Conservation (phyloP, 768 basidiomycete species). For the Pleurotus tuber-regium region DNA sequence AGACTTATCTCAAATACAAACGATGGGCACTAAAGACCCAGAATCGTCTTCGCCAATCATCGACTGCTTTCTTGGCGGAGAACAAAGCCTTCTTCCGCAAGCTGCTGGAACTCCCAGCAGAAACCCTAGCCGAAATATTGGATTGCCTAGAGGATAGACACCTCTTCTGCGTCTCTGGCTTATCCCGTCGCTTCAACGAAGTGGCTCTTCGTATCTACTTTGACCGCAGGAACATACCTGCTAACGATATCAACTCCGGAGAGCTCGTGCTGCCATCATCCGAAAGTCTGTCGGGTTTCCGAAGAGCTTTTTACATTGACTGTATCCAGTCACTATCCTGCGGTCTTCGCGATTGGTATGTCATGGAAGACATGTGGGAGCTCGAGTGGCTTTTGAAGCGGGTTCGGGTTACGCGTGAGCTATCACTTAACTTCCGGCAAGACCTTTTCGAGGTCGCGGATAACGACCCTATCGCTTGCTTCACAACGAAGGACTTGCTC, state of each 20-base stretch:
- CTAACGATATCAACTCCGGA: background rate
- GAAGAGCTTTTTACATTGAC: conserved; percentile 1
- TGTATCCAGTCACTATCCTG: conserved; percentile 1
- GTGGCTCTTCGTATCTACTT: conserved; percentile 7
- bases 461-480: conserved; percentile 8
- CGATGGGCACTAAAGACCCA: background rate
- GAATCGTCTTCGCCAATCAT: conserved; percentile 15
- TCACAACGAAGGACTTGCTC: conserved; percentile 4
- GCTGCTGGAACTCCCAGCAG: conserved; percentile 5
- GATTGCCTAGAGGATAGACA: background rate
- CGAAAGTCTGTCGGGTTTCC: conserved; percentile 3
- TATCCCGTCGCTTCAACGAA: conserved; percentile 11
- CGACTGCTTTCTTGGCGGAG: conserved; percentile 27
- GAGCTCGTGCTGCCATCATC: conserved; percentile 2
- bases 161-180: conserved; percentile 4
- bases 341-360: conserved; percentile 3
- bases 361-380: conserved; percentile 10
- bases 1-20: conserved; percentile 3
- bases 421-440: conserved; percentile 10
- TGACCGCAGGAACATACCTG: conserved; percentile 5
- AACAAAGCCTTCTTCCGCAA: conserved; percentile 8
- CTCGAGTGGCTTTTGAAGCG: conserved; percentile 5
- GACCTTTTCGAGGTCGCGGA: conserved; percentile 5
- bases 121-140: conserved; percentile 1
- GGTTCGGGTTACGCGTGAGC: background rate